phyloP scores from a whole-genome alignment of 1,284 basidiomycete genomes.

The Puccinia novopanici region DNA sequence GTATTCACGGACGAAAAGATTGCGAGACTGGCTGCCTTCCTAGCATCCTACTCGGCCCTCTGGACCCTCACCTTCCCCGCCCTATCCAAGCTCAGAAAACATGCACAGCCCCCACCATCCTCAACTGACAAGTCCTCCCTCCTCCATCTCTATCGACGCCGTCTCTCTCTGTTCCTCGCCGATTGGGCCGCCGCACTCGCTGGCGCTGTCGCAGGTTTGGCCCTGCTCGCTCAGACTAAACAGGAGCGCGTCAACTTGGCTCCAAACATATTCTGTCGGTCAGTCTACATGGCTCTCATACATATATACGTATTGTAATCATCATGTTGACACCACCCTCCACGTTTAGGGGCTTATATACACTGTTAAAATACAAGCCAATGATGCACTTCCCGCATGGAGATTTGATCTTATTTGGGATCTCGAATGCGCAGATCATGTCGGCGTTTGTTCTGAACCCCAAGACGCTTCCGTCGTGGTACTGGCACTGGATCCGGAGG shows the following conservation, averaged over 20 bases:
- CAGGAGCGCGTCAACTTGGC: conserved; percentile 50
- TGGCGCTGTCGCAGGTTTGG: conserved; percentile 41
- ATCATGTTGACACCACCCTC: background rate
- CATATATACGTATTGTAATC: background rate
- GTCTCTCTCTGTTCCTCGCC: conserved; percentile 11
- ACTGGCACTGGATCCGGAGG: conserved; percentile 48
- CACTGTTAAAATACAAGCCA: conserved; percentile 44
- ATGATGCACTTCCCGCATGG: conserved; percentile 33
- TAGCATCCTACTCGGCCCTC: conserved; percentile 38
- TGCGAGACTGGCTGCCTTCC: conserved; percentile 33
- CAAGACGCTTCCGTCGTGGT: conserved; percentile 46
- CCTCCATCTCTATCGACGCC: background rate
- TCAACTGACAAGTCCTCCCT: background rate
- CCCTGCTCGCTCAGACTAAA: conserved; percentile 40
- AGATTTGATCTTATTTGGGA: conserved; percentile 47
- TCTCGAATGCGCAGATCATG: conserved; percentile 51
- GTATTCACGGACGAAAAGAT: conserved; percentile 30
- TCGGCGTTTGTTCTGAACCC: conserved; percentile 47
- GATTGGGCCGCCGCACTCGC: conserved; percentile 39
- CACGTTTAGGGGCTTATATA: conserved; percentile 40
- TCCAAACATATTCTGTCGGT: conserved; percentile 49
- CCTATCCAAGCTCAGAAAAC: conserved; percentile 23
- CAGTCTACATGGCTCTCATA: conserved; percentile 4
- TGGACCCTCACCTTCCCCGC: conserved; percentile 43
- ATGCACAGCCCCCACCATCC: background rate